Conservation (phyloP, 1,284 basidiomycete genomes). For the Singerocomus inundabilis region DNA sequence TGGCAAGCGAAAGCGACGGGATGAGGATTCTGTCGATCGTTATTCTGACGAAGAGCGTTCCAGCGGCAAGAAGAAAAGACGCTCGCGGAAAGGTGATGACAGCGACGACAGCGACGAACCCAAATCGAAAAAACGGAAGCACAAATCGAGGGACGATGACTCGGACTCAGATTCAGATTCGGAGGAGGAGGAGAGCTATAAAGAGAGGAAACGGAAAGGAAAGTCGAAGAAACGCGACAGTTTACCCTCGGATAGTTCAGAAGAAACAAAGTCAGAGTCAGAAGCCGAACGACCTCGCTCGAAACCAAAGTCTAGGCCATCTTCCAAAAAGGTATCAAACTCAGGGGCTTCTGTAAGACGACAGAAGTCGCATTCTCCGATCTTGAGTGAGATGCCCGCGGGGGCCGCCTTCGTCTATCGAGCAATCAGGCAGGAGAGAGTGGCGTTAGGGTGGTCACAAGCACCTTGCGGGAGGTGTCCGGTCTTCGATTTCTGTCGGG, state of each 20-base stretch:
- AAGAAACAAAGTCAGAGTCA: conserved; percentile 12
- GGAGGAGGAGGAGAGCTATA: conserved; percentile 12
- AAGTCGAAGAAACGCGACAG: conserved; percentile 27
- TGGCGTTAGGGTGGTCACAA: conserved; percentile 47
- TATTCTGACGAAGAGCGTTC: conserved; percentile 22
- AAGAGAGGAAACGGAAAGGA: conserved; percentile 26
- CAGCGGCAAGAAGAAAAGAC: conserved; percentile 22
- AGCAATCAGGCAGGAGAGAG: conserved; percentile 43
- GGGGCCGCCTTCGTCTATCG: conserved; percentile 43
- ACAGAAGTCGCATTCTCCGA: conserved; percentile 20
- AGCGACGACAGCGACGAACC: conserved; percentile 17
- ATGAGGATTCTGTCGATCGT: conserved; percentile 18
- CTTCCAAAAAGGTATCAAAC: conserved; percentile 25
- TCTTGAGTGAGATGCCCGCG: conserved; percentile 15
- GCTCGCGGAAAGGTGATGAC: conserved; percentile 16
- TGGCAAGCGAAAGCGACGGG: conserved; percentile 24
- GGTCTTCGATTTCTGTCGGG: conserved; percentile 51
- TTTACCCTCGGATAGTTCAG: conserved; percentile 16
- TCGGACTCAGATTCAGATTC: conserved; percentile 8
- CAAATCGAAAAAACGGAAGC: conserved; percentile 29
- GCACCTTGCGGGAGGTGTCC: conserved; percentile 53
- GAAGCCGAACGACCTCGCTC: conserved; percentile 16
- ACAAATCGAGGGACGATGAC: conserved; percentile 19
- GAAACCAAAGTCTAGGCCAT: conserved; percentile 12
- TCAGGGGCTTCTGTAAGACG: conserved; percentile 19